Conservation (phyloP, 768 basidiomycete species). For the Psilocybe cubensis region DNA sequence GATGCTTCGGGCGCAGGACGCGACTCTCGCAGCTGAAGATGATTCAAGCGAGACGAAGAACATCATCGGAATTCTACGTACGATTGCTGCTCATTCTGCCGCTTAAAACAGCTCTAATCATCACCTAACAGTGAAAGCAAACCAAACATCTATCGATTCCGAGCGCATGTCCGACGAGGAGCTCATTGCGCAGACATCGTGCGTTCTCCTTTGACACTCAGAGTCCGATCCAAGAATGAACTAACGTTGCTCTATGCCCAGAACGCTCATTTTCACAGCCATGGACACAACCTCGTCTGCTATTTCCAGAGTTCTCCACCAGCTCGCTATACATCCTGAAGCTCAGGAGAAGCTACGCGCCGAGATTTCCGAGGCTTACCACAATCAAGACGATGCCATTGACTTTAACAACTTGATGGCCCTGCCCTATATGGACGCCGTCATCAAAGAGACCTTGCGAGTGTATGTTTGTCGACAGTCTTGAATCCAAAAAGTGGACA, state of each 20-base stretch:
- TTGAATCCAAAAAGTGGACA: not conserved
- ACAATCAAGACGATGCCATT: not conserved
- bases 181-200: conserved; percentile 4
- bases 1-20: not conserved
- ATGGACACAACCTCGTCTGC: conserved; percentile 31
- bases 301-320: conserved; percentile 24
- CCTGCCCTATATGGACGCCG: not conserved
- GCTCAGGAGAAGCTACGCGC: conserved; percentile 30
- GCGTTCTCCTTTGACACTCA: not conserved
- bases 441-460: not conserved
- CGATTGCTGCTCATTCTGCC: not conserved
- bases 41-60: not conserved
- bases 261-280: conserved; percentile 5
- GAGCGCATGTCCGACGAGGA: conserved; percentile 7
- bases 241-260: not conserved
- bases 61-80: not conserved
- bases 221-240: too few relatives aligned
- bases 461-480: not conserved
- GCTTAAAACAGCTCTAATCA: not conserved
- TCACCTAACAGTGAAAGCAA: not conserved
- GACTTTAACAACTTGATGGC: not conserved
- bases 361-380: conserved; percentile 3
- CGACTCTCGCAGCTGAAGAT: not conserved
- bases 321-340: conserved; percentile 26
- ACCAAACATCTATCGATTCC: not conserved